Percentiles rank a stretch among this genome's conserved stretches.
Evolutionary conservation across 202 grass and related monocot species (phyloP).

Genomic region (Cymbopogon flexuosus): DNA sequence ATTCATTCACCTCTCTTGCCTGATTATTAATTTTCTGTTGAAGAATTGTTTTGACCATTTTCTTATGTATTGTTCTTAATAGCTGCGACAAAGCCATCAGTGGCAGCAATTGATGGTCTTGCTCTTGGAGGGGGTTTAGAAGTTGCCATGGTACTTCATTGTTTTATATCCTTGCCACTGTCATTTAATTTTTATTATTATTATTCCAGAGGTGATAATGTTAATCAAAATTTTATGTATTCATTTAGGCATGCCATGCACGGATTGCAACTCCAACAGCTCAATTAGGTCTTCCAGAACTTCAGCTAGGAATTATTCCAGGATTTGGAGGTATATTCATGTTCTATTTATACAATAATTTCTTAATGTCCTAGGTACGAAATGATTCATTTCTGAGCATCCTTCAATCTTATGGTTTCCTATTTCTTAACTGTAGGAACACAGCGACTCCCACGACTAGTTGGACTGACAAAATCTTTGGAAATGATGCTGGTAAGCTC

Average conservation of each 20-base stretch:
- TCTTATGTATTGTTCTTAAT: conserved; percentile 10
- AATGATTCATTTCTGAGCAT: conserved; percentile 13
- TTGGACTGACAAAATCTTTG: conserved; percentile 80
- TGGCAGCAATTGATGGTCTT: conserved; percentile 83
- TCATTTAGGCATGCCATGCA: conserved; percentile 80
- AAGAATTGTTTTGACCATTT: conserved; percentile 1
- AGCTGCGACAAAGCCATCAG: conserved; percentile 82
- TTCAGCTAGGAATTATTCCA: conserved; percentile 78
- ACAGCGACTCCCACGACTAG: conserved; percentile 80
- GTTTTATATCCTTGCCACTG: background rate
- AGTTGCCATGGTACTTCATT: conserved; percentile 66
- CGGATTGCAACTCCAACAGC: conserved; percentile 70
- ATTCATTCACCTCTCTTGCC: background rate
- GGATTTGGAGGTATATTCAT: conserved; percentile 75
- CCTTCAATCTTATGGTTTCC: background rate
- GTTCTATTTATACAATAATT: background rate
- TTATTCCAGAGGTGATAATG: background rate
- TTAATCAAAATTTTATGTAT: background rate
- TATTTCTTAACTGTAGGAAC: conserved; percentile 57
- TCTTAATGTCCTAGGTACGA: background rate
- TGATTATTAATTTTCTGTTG: background rate
- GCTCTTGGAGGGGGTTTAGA: conserved; percentile 85
- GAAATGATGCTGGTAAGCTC: conserved; percentile 77
- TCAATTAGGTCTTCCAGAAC: conserved; percentile 76
- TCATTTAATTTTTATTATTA: background rate